These are phyloP conservation scores for Endocalyx cinctus DNA, from an alignment of 2,329 filamentous ascomycete genomes.

Conservation along the genomic window DNA sequence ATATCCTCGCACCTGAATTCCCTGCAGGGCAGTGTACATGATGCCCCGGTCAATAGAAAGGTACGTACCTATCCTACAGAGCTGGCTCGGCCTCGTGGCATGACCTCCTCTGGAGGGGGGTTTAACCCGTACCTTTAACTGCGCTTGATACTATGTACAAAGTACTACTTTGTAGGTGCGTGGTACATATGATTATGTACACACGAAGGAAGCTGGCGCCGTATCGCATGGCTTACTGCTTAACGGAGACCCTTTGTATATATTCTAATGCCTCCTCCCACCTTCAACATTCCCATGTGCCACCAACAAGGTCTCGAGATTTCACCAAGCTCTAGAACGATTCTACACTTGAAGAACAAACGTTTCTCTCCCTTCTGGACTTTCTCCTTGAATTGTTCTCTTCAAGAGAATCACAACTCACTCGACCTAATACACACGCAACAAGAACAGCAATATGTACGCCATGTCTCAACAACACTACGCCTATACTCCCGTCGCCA, in stretches of 20 bases:
- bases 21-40: too few species aligned
- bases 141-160: too few species aligned
- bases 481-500: slow-evolving; percentile 31
- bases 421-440: too few species aligned
- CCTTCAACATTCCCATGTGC: slow-evolving; percentile 15
- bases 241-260: slow-evolving; percentile 18
- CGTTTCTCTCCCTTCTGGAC: neutral
- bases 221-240: slow-evolving; percentile 14
- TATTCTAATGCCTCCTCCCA: slow-evolving; percentile 21
- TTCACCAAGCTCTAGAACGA: slow-evolving; percentile 5
- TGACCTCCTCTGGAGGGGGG: neutral
- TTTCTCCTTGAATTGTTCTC: slow-evolving; percentile 4
- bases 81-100: slow-evolving; percentile 15
- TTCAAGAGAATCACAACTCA: too few species aligned
- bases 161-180: too few species aligned
- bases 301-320: slow-evolving; percentile 17
- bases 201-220: too few species aligned
- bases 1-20: slow-evolving; percentile 22
- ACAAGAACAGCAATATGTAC: too few species aligned
- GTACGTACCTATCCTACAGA: slow-evolving; percentile 10
- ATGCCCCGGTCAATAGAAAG: slow-evolving; percentile 6
- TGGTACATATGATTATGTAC: too few species aligned
- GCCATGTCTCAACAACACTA: slow-evolving; percentile 40
- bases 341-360: neutral
- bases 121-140: slow-evolving; percentile 1